Conservation (phyloP, 73 alveolate genomes). For the Paramecium primaurelia region DNA sequence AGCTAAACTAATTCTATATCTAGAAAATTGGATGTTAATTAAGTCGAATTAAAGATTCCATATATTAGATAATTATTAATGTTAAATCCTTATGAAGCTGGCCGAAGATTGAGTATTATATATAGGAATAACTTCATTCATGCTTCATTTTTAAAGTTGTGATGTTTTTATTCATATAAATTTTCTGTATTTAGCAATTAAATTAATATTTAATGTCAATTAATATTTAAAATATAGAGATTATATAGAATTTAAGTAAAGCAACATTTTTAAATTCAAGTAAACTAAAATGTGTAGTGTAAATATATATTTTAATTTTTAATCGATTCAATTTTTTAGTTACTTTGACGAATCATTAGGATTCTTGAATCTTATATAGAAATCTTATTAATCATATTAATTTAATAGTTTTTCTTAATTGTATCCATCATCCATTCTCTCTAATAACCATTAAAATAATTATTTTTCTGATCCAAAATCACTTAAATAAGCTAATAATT, state of each 20-base stretch:
- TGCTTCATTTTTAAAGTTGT: conserved; percentile 31
- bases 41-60: neutral
- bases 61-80: neutral
- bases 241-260: neutral
- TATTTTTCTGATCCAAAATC: neutral
- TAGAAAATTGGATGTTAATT: neutral
- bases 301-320: neutral
- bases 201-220: neutral
- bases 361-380: conserved; percentile 32
- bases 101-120: neutral
- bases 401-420: neutral
- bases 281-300: neutral
- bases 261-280: neutral
- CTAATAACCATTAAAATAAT: neutral
- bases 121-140: conserved; percentile 26
- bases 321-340: neutral
- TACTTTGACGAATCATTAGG: neutral
- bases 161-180: neutral
- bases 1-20: neutral
- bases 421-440: neutral
- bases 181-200: neutral
- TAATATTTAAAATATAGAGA: neutral
- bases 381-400: conserved; percentile 6
- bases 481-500: neutral
- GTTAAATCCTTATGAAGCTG: conserved; percentile 7